These are phyloP conservation scores for Endoconidiophora laricicola DNA, from an alignment of 2,329 filamentous ascomycete genomes.

Conservation along the genomic window DNA sequence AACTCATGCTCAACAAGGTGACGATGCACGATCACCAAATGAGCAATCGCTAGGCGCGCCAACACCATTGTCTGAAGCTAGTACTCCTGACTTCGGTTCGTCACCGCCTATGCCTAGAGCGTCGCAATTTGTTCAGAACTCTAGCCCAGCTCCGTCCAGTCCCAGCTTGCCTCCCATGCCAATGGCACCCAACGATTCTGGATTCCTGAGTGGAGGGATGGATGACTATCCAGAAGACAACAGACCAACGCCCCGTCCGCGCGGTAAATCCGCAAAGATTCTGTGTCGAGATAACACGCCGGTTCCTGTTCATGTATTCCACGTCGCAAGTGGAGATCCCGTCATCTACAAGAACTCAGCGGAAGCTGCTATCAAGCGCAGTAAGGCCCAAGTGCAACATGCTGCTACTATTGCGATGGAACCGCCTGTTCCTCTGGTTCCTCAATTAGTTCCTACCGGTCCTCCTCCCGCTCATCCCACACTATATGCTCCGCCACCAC, in stretches of 20 bases:
- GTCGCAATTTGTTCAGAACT: constrained; percentile 31
- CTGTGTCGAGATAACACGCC: constrained; percentile 7
- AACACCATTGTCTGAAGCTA: constrained; percentile 41
- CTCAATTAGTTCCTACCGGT: constrained; percentile 20
- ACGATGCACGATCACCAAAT: constrained; percentile 38
- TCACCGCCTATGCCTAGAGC: constrained; percentile 68
- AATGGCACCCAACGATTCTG: constrained; percentile 53
- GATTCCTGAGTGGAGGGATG: constrained; percentile 67
- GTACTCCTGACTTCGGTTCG: constrained; percentile 70
- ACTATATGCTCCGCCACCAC: constrained; percentile 8
- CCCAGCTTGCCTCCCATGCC: constrained; percentile 54
- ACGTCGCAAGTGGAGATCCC: constrained; percentile 4
- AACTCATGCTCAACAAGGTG: constrained; percentile 26
- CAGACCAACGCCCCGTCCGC: constrained; percentile 6
- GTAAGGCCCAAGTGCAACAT: not conserved
- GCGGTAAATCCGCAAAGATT: constrained; percentile 4
- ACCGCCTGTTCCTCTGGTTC: constrained; percentile 20
- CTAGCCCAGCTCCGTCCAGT: constrained; percentile 59
- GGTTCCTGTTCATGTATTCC: constrained; percentile 12
- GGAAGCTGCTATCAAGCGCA: constrained; percentile 3
- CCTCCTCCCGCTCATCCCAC: constrained; percentile 12
- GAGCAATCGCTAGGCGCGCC: constrained; percentile 30
- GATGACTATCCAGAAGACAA: constrained; percentile 43
- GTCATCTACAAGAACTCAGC: constrained; percentile 6
- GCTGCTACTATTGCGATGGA: not conserved